These are phyloP conservation scores for Meripilus lineatus DNA, from an alignment of 1,284 basidiomycete species.

Conservation along the genomic window DNA sequence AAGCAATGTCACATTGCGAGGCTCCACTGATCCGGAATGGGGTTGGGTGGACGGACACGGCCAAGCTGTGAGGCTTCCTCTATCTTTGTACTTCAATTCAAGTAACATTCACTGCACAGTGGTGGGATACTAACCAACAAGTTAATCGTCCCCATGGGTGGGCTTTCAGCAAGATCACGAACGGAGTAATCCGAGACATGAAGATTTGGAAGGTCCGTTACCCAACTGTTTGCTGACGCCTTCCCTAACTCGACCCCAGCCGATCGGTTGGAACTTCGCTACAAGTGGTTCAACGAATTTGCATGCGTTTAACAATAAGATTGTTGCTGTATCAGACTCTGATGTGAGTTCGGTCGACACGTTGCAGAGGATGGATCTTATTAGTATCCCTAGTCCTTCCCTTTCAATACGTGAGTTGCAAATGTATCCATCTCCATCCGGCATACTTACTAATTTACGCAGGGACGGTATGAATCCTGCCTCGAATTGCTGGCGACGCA, in stretches of 20 bases:
- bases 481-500: too few relatives aligned
- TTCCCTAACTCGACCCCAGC: conserved; percentile 27
- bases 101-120: conserved; percentile 27
- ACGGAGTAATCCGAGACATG: conserved; percentile 51
- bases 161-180: conserved; percentile 46
- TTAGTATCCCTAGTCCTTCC: conserved; percentile 42
- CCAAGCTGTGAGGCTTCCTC: conserved; percentile 47
- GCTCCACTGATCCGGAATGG: conserved; percentile 48
- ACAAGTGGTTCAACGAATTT: conserved; percentile 46
- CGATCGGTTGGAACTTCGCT: conserved; percentile 54
- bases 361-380: background rate
- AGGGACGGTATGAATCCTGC: conserved; percentile 18
- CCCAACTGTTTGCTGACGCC: background rate
- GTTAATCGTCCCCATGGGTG: conserved; percentile 52
- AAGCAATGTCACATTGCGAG: conserved; percentile 52
- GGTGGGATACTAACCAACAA: conserved; percentile 56
- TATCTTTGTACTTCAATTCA: background rate
- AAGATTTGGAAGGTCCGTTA: conserved; percentile 51
- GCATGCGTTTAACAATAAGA: conserved; percentile 50
- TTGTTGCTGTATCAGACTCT: conserved; percentile 44
- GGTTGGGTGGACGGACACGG: conserved; percentile 61
- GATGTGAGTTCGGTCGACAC: conserved; percentile 10
- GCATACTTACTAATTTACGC: background rate
- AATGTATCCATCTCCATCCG: background rate
- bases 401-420: conserved; percentile 53